Base-by-base conservation (phyloP, 2,329 filamentous ascomycete genomes). In the Hypoxylon sp. region DNA sequence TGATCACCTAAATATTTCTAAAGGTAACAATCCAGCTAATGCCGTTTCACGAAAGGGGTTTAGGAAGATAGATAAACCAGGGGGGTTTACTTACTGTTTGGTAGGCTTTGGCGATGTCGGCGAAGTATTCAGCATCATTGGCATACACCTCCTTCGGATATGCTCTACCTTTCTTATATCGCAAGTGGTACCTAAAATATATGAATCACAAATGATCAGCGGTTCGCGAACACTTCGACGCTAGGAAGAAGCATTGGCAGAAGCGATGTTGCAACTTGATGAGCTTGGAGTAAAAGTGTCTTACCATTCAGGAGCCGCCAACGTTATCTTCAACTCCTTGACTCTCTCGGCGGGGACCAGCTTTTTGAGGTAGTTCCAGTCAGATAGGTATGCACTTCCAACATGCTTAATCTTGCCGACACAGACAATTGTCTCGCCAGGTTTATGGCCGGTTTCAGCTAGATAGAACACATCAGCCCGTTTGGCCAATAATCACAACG, bases 101-200 rank as follows among this genome's bases (percentile, higher is more conserved):
- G 57, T 90, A 91, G 14, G 89, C 88, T 77, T 83, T 86, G 70
- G 88, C 88, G 43, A 91, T 88, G 69, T 90, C 89, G 50, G 80
- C 81, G 75, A 90, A 91, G 76, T 91, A 91, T 75, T 90, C 88
- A 69, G 83, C 83, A 59, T 89, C 86, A 59, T 81, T 86, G 49
- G 80, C 76, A 65, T 90, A 90, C 11, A 86, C 85, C 17, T 86
- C 84, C 70, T 84, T 83, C 23, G 85, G 83, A 75, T 88, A 90
- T 25, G 87, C 87, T 62, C 80, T 81, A 65, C 80, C 86, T 65
- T 86, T 84, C 78, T 86, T 85, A 75, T 89, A 88, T 58, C 78
- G 75, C 69, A 84, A 76, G 77, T 93, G 90, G 71, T 83, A 84
- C 75, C 75, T 76, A 9, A 3, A n/a, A 53, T 17, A 17, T 23